A percentile compares a stretch with the other conserved stretches of the same genome.
Evolutionary conservation across 2,329 filamentous ascomycete species (phyloP).

Genomic region (Stachybotrys elegans): DNA sequence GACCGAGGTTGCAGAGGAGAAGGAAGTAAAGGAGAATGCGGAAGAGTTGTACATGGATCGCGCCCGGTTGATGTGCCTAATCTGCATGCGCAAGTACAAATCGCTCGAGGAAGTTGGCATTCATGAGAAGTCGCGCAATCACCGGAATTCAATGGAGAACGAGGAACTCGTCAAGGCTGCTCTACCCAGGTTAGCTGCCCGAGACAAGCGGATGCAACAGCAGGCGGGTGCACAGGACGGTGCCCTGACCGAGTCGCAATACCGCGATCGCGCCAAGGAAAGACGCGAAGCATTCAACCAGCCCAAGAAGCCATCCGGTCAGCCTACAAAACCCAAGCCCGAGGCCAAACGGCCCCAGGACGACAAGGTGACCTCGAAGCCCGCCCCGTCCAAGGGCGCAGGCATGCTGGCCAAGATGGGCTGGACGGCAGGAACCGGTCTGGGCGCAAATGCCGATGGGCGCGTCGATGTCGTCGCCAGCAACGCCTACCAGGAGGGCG

Average conservation of each 20-base stretch:
- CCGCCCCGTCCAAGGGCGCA: constrained; percentile 55
- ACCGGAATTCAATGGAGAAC: constrained; percentile 34
- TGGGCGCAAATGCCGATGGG: constrained; percentile 59
- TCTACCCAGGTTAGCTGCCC: constrained; percentile 29
- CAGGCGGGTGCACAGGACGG: constrained; percentile 19
- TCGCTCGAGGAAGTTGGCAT: constrained; percentile 35
- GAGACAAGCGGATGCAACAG: constrained; percentile 31
- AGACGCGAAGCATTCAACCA: constrained; percentile 59
- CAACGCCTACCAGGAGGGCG: constrained; percentile 61
- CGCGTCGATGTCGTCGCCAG: constrained; percentile 60
- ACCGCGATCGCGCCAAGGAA: constrained; percentile 65
- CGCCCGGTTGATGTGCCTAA: constrained; percentile 39
- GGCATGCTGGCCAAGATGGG: constrained; percentile 69
- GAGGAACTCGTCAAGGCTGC: constrained; percentile 45
- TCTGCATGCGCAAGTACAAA: constrained; percentile 43
- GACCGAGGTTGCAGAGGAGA: not conserved
- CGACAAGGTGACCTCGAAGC: constrained; percentile 14
- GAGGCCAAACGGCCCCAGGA: constrained; percentile 17
- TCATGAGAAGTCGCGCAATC: constrained; percentile 37
- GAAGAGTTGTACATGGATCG: constrained; percentile 46
- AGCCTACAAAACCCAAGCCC: constrained; percentile 29
- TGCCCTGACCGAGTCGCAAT: constrained; percentile 30
- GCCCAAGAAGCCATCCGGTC: constrained; percentile 45
- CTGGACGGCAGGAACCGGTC: constrained; percentile 59
- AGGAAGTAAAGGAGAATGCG: not conserved